Evolutionary conservation across 169 alveolate species (phyloP).

Genomic region (Eimeria acervulina): DNA sequence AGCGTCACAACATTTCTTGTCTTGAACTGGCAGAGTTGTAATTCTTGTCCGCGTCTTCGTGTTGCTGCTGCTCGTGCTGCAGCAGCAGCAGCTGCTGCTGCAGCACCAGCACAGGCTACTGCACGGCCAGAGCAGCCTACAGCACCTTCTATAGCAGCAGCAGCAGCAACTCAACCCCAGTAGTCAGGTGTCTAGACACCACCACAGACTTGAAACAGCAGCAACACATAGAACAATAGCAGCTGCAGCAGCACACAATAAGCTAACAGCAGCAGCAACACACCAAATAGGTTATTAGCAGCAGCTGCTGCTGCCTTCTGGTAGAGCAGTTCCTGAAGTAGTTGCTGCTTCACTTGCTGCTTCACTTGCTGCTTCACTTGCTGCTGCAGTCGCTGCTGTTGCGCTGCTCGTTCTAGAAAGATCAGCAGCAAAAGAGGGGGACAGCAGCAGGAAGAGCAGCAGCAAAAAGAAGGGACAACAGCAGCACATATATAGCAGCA

Average conservation of each 20-base stretch:
- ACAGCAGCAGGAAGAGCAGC: too few species aligned
- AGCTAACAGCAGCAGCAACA: conserved; percentile 4
- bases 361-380: neutral
- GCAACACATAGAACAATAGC: conserved; percentile 10
- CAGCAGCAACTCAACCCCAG: neutral
- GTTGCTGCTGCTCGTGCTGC: conserved; percentile 8
- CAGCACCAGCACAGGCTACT: neutral
- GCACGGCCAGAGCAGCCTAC: neutral
- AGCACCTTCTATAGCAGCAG: too few species aligned
- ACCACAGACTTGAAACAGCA: neutral
- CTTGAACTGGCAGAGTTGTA: neutral
- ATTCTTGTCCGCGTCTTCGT: neutral
- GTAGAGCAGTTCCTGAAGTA: too few species aligned
- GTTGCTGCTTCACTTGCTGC: neutral
- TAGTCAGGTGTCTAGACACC: neutral
- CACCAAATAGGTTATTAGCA: neutral
- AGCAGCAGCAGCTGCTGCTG: neutral
- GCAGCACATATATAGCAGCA: too few species aligned
- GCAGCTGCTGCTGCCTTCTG: neutral
- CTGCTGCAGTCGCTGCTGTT: neutral
- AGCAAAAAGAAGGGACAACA: neutral
- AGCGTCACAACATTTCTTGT: conserved; percentile 1
- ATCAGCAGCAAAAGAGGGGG: neutral
- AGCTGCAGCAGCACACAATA: neutral
- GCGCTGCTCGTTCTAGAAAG: neutral